Base-by-base conservation (phyloP, 371 early-diverging fungal species). In the Mucor velutinosus region DNA sequence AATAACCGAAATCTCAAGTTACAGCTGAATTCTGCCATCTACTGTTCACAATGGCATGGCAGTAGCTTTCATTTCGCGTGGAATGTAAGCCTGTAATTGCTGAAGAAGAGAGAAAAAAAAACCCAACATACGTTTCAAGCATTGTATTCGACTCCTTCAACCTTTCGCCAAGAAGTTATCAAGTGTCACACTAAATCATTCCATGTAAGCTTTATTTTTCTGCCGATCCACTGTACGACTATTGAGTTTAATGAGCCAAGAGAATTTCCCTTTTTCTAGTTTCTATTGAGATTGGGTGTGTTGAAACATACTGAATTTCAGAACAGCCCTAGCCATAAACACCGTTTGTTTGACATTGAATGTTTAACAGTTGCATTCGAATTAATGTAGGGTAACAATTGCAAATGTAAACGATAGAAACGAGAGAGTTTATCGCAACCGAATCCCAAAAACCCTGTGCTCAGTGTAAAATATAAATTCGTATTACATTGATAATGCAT, bases 191-290 rank as follows among this genome's bases (percentile, higher is more conserved):
- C 15, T 27, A 63, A 63, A 23, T 37, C n/a, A 19, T 30, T 21
- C 37, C 25, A 55, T 63, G 47, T 37, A 37, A 7, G 45, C 45
- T 45, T 53, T n/a, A 53, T 51, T 62, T 33, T 62, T 63, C 63
- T 63, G 63, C 63, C 63, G 55, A 63, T 55, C 63, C 63, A 29
- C 37, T 29, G 63, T 63, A 53, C 53, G 8, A 63, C 63, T 53
- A 51, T 25, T 27, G 7, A 63, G 37, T 12, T 14, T 51, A 63
- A 37, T 51, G 53, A 63, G 63, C 63, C 63, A 63, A 63, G 55
- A 63, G 49, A 63, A 23, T 62, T 43, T 45, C 33, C 30, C 30
- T 30, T 30, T 4, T 30, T n/a, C n/a, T 39, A 14, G 15, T 39
- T 45, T 45, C 32, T 45, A 5, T 27, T 43, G 25, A 4, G 25